Conservation (phyloP, 352 stramenopile species). For the Saprolegnia diclina region DNA sequence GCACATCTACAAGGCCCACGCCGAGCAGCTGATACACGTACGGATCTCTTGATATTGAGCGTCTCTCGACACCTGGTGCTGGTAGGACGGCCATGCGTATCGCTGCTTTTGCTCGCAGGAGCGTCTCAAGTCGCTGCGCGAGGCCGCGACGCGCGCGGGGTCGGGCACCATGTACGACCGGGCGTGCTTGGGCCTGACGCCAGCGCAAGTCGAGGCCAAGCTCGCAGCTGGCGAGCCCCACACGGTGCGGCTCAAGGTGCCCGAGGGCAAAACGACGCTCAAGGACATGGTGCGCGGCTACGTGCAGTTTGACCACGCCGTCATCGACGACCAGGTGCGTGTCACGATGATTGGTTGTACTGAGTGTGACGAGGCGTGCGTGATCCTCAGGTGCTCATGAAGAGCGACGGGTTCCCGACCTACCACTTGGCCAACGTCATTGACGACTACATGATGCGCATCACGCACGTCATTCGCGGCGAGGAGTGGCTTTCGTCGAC, state of each 20-base stretch:
- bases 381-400: constrained; percentile 59
- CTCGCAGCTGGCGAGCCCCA: constrained; percentile 84
- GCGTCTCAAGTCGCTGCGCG: constrained; percentile 87
- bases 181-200: constrained; percentile 90
- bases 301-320: constrained; percentile 84
- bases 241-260: constrained; percentile 95
- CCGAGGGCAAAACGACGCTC: constrained; percentile 87
- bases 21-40: constrained; percentile 82
- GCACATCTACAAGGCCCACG: constrained; percentile 90
- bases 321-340: constrained; percentile 84
- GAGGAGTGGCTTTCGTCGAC: constrained; percentile 92
- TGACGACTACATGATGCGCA: constrained; percentile 96
- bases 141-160: constrained; percentile 86
- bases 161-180: constrained; percentile 96
- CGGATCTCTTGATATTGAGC: neutral
- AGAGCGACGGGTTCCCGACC: constrained; percentile 90
- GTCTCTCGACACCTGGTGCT: neutral
- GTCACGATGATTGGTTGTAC: neutral
- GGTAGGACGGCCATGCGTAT: constrained; percentile 89
- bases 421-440: constrained; percentile 93
- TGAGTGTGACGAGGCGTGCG: too few relatives aligned
- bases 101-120: constrained; percentile 96
- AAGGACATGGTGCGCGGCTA: constrained; percentile 95
- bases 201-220: constrained; percentile 83
- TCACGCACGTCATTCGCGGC: constrained; percentile 96